Evolutionary conservation across 2,329 filamentous ascomycete species (phyloP), one percentile per base, ranked within the genome.

Genomic region (Aspergillus awamori): DNA sequence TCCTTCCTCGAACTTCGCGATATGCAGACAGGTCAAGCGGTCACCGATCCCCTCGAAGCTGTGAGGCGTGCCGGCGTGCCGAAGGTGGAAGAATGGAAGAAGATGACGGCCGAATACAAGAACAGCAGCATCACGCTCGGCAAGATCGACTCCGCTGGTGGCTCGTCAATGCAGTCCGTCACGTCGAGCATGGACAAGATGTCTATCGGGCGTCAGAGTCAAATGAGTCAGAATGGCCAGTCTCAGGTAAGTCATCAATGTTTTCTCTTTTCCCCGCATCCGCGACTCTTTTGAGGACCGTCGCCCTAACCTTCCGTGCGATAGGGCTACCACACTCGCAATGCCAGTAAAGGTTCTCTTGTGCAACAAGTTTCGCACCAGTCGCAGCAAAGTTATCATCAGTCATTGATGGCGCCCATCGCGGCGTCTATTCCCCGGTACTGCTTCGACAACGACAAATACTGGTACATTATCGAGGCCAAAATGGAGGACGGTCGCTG

Each of bases 81-180:
- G 11, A 90, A 89, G 71, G 95, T 99, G 3, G 95, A 99, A 74
- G 95, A 99, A 72, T 99, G 95, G 95, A 99, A 99, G 82, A 96
- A 96, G 80, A 97, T 97, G 92, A 93, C 95, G 0, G 94, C 94
- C 59, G 94, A 97, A 66, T 99, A 99, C 80, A 99, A 99, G 82
- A 97, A 98, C 76, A 97, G 93, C 76, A 98, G 95, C 79, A 98
- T 99, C 74, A 94, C 93, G 0, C 82, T 99, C 45, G 95, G 95
- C 67, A 96, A 94, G 78, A 94, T 96, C 68, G 92, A 94, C 59
- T 74, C 65, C 53, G 59, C 55, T 36, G 67, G 66, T 10, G 41
- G 39, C 24, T 56, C 53, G 8, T 80, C 63, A 6, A 64, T 84
- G 67, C 84, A 85, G 67, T 81, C 83, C 11, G 80, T 94, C 70